phyloP scores from a whole-genome alignment of 192 early-diverging fungal genomes.

The Powellomyces hirtus region DNA sequence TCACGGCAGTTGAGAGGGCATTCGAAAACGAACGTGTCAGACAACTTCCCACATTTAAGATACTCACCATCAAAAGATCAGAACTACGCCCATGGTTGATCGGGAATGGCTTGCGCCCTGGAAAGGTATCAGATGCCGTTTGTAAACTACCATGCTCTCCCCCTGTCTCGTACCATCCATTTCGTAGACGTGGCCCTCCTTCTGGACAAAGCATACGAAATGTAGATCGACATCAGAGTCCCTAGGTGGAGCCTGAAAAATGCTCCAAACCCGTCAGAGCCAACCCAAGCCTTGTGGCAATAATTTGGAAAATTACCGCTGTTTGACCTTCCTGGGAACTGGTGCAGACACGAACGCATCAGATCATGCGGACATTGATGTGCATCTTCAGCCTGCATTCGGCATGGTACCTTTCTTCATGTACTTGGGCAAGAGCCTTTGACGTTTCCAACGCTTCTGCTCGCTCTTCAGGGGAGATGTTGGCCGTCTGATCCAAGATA shows the following conservation, averaged over 20 bases:
- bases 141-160: not conserved
- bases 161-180: constrained; percentile 65
- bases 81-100: constrained; percentile 75
- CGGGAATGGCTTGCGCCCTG: constrained; percentile 69
- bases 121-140: not conserved
- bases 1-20: too few species aligned
- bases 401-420: constrained; percentile 35
- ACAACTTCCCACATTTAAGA: too few species aligned
- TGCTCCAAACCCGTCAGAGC: too few species aligned
- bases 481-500: constrained; percentile 63
- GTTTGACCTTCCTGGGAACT: constrained; percentile 63
- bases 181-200: constrained; percentile 79
- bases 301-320: constrained; percentile 34
- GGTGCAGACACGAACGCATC: not conserved
- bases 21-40: too few species aligned
- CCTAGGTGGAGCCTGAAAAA: constrained; percentile 54
- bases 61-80: too few species aligned
- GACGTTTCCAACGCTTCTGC: constrained; percentile 69
- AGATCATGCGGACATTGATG: constrained; percentile 8
- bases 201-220: constrained; percentile 80
- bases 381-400: constrained; percentile 5
- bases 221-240: constrained; percentile 80
- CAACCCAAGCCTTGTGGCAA: too few species aligned
- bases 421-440: constrained; percentile 38
- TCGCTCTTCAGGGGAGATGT: constrained; percentile 69